phyloP scores from a whole-genome alignment of 352 stramenopile genomes.

The Elongisporangium anandrum region DNA sequence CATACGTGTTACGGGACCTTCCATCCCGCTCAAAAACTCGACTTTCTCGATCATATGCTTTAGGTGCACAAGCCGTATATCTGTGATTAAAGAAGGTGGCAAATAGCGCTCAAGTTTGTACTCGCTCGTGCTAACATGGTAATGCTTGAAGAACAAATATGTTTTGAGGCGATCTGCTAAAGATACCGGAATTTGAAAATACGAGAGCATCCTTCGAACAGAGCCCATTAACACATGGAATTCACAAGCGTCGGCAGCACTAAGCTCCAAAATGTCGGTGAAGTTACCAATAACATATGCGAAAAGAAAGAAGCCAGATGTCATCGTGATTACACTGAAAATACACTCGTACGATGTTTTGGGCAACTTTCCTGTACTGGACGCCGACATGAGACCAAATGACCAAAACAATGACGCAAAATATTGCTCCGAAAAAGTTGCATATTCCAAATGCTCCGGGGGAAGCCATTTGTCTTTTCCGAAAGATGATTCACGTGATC shows the following conservation, averaged over 20 bases:
- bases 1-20: constrained; percentile 33
- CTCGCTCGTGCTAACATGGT: constrained; percentile 51
- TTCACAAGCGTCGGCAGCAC: constrained; percentile 35
- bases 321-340: constrained; percentile 43
- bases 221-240: constrained; percentile 46
- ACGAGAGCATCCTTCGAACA: constrained; percentile 32
- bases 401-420: constrained; percentile 46
- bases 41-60: constrained; percentile 47
- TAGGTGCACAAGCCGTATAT: constrained; percentile 41
- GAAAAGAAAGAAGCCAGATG: constrained; percentile 45
- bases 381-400: constrained; percentile 54
- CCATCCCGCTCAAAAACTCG: constrained; percentile 31
- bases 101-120: constrained; percentile 35
- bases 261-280: constrained; percentile 41
- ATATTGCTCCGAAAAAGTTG: constrained; percentile 26
- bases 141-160: constrained; percentile 54
- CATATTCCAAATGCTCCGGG: constrained; percentile 17
- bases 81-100: constrained; percentile 37
- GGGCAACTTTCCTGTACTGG: constrained; percentile 31
- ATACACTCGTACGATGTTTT: constrained; percentile 33
- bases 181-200: constrained; percentile 33
- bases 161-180: constrained; percentile 44
- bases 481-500: constrained; percentile 11
- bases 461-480: constrained; percentile 37
- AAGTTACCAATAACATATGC: constrained; percentile 61